A percentile compares a stretch with the other conserved stretches of the same genome.
These are phyloP conservation scores for Emericellopsis atlantica DNA, from an alignment of 2,329 filamentous ascomycete genomes.

Conservation along the genomic window DNA sequence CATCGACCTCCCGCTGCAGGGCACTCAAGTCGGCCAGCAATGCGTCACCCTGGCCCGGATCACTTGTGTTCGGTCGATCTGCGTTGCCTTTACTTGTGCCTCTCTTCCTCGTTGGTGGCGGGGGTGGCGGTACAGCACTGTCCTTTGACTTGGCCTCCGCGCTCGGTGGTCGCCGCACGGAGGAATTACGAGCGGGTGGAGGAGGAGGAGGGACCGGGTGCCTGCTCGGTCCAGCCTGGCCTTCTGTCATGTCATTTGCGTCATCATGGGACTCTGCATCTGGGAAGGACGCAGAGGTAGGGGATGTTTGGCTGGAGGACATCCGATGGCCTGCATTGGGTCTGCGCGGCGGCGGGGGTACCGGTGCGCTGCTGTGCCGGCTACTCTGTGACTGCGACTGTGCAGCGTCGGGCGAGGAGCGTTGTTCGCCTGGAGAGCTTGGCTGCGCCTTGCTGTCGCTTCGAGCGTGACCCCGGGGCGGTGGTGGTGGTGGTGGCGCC, in stretches of 20 bases:
- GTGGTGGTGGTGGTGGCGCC: constrained; percentile 40
- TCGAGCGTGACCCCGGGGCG: constrained; percentile 30
- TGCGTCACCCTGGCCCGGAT: constrained; percentile 29
- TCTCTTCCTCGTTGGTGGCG: constrained; percentile 32
- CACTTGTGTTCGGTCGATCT: constrained; percentile 14
- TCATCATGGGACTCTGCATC: neutral
- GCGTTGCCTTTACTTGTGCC: constrained; percentile 31
- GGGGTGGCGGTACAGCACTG: constrained; percentile 30
- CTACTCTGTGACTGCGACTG: constrained; percentile 32
- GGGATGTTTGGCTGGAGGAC: neutral
- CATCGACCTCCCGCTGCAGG: constrained; percentile 66
- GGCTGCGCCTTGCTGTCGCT: neutral
- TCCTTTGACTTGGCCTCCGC: constrained; percentile 18
- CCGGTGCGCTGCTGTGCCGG: constrained; percentile 29
- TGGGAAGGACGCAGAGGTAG: constrained; percentile 4
- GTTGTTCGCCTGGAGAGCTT: neutral
- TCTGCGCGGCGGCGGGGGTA: constrained; percentile 43
- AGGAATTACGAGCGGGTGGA: constrained; percentile 29
- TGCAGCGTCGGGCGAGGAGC: constrained; percentile 37
- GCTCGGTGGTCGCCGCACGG: constrained; percentile 30
- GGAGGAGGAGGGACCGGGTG: constrained; percentile 22
- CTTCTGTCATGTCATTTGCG: neutral
- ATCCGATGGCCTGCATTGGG: constrained; percentile 22
- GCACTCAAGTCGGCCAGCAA: constrained; percentile 63
- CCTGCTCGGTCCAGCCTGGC: too few species aligned